Evolutionary conservation across 371 early-diverging fungal species (phyloP).

Genomic region (Mortierella sp.): DNA sequence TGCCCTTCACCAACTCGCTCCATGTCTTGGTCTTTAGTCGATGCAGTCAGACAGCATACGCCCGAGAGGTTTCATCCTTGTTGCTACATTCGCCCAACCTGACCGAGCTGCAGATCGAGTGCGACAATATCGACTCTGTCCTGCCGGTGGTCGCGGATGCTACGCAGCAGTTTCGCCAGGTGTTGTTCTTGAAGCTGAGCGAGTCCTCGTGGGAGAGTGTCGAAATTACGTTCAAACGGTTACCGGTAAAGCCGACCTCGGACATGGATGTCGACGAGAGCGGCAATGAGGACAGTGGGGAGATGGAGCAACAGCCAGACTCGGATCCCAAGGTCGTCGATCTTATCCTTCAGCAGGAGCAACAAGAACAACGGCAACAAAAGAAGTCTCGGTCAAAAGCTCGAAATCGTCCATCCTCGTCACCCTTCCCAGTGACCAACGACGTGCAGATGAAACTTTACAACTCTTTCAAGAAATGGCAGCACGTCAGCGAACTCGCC

Average conservation of each 20-base stretch:
- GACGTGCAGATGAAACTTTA: not conserved
- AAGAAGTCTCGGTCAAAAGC: not conserved
- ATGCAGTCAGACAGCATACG: conserved; percentile 16
- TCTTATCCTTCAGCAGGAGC: not conserved
- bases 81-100: conserved; percentile 21
- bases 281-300: not conserved
- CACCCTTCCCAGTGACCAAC: conserved; percentile 4
- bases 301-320: not conserved
- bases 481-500: not conserved
- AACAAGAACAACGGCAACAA: not conserved
- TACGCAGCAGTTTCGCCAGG: conserved; percentile 7
- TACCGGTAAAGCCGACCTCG: not conserved
- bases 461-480: not conserved
- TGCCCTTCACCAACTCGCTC: conserved; percentile 19
- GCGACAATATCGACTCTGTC: conserved; percentile 24
- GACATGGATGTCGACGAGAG: not conserved
- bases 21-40: conserved; percentile 14
- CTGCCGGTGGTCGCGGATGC: conserved; percentile 3
- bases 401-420: not conserved
- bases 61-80: not conserved
- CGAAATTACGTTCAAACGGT: conserved; percentile 17
- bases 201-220: conserved; percentile 23
- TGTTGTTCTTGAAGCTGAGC: conserved; percentile 23
- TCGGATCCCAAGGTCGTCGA: not conserved
- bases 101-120: conserved; percentile 33